Base-by-base conservation (phyloP, 129 eudicot species). In the Gnaphalium uliginosum region DNA sequence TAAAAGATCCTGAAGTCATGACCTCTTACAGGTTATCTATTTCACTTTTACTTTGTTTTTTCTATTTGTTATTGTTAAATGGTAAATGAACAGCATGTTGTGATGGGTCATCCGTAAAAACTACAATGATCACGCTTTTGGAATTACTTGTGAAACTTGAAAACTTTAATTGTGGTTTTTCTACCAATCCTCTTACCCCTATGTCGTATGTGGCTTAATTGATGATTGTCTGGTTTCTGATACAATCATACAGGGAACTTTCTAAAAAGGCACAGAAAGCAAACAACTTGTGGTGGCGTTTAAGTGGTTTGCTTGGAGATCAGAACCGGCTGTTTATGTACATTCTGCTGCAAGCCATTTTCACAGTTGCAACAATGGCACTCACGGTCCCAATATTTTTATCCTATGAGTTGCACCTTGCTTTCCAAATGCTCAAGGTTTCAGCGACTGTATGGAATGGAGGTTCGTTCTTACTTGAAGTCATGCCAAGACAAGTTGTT, bases 1-100 rank as follows among this genome's bases (percentile, higher is more conserved):
- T 95, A 53, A 82, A 89, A 75, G 99, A 95, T 68, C 99, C 99
- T n/a, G 99, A 95, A 84, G 97, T 95, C 80, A 95, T 95, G 97
- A 95, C 97, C 51, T 95, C 99, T 8, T 95, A 95, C 96, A 95
- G 99, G 99, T 95, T 78, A 32, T 48, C 65, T 29, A 17, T 66
- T 58, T 51, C 51, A 50, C 19, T 61, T 17, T 48, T 19, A 26
- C 30, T 5, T 5, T 19, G 5, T 23, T 58, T 41, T 18, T 22
- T 33, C 58, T 24, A 21, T 39, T 54, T 26, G 8, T 74, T 8
- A 21, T 39, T 0, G 22, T 23, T 37, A 41, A 7, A 10, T 22
- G 13, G 35, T 17, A 6, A 56, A 56, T 3, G 53, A 13, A 46
- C 1, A 56, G 25, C 23, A n/a, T 21, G 61, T 15, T 62, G 21